Evolutionary conservation across 139 green algal species (phyloP).

Genomic region (Chlorella sp.): DNA sequence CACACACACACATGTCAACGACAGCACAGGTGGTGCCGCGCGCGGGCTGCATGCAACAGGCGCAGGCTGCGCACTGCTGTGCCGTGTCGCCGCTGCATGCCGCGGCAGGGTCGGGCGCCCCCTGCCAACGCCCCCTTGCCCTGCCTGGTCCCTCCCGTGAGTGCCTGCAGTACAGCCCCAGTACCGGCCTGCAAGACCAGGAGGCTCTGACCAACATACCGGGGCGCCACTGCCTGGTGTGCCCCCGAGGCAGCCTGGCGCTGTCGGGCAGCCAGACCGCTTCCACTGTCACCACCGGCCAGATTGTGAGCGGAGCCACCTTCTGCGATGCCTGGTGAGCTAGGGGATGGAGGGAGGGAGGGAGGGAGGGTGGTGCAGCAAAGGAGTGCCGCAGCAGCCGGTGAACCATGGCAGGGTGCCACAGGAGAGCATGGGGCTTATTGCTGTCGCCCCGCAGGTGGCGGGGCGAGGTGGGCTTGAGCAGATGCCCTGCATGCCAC

Average conservation of each 20-base stretch:
- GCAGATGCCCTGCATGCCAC: too few relatives aligned
- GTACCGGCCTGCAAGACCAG: neutral
- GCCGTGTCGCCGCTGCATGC: too few relatives aligned
- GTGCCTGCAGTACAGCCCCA: neutral
- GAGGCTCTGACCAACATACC: neutral
- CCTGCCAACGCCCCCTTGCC: neutral
- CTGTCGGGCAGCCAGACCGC: neutral
- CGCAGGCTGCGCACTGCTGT: too few relatives aligned
- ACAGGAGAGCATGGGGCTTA: too few relatives aligned
- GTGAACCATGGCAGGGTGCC: too few relatives aligned
- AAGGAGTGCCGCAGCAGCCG: too few relatives aligned
- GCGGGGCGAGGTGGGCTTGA: too few relatives aligned
- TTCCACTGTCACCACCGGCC: neutral
- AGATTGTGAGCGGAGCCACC: neutral
- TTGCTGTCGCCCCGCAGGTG: too few relatives aligned
- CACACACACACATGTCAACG: neutral
- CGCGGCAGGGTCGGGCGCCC: neutral
- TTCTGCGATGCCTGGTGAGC: neutral
- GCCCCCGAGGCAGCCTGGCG: neutral
- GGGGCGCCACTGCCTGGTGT: neutral
- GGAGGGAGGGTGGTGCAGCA: neutral
- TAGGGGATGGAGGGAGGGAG: neutral
- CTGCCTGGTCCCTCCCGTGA: neutral
- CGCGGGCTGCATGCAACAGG: too few relatives aligned
- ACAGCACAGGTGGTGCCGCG: neutral